Conservation (phyloP, 352 stramenopile genomes). For the Phytophthora aleatoria region DNA sequence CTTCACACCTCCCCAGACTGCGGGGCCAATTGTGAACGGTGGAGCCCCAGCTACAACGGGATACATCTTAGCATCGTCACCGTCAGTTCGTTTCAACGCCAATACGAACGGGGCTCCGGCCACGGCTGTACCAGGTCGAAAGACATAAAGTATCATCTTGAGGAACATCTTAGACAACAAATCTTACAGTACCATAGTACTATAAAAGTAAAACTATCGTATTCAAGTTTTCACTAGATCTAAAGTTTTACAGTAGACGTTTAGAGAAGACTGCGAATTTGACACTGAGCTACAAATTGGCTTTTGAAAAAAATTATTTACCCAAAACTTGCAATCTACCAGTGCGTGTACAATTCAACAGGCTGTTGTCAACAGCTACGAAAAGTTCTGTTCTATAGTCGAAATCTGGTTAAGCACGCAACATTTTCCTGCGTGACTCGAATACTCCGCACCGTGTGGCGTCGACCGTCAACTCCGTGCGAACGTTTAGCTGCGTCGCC, state of each 20-base stretch:
- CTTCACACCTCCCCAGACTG: conserved; percentile 21
- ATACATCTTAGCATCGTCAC: conserved; percentile 32
- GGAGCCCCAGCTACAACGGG: conserved; percentile 19
- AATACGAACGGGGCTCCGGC: conserved; percentile 24
- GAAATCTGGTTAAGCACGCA: neutral
- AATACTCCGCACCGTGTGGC: conserved; percentile 27
- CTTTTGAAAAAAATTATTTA: too few species aligned
- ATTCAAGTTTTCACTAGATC: conserved; percentile 16
- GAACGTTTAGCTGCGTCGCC: conserved; percentile 31
- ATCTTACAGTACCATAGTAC: conserved; percentile 25
- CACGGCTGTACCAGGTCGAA: conserved; percentile 18
- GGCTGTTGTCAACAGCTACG: too few species aligned
- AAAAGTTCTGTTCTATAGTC: too few species aligned
- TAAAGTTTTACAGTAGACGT: neutral
- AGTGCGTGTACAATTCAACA: too few species aligned
- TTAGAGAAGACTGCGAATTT: too few species aligned
- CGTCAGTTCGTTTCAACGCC: conserved; percentile 24
- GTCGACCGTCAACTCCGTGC: conserved; percentile 26
- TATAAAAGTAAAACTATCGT: conserved; percentile 24
- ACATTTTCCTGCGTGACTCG: conserved; percentile 22
- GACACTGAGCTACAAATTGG: too few species aligned
- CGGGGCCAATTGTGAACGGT: conserved; percentile 24
- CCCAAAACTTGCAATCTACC: too few species aligned
- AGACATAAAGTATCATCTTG: conserved; percentile 15
- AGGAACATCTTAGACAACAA: conserved; percentile 18